A percentile compares a stretch with the other conserved stretches of the same genome.
Evolutionary conservation across 2,329 filamentous ascomycete genomes (phyloP).

Genomic region (Pseudogymnoascus sp.): DNA sequence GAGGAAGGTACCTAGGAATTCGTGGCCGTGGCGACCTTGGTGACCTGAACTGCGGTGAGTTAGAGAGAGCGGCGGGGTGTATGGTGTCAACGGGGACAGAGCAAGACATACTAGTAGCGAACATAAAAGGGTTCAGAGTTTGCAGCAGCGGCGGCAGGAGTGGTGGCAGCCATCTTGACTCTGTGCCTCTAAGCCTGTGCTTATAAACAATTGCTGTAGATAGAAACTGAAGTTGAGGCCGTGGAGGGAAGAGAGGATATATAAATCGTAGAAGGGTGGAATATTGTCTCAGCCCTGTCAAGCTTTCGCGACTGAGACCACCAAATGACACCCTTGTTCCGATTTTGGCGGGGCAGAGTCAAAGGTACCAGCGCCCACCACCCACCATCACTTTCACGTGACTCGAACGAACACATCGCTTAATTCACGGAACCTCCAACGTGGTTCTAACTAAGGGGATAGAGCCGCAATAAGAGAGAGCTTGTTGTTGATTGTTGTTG

Average conservation of each 20-base stretch:
- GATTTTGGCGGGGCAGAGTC: slow-evolving; percentile 5
- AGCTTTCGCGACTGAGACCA: slow-evolving; percentile 7
- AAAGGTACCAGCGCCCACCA: not conserved
- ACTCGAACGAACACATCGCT: not conserved
- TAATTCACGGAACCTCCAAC: slow-evolving; percentile 7
- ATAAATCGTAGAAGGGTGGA: not conserved
- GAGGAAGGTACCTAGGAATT: slow-evolving; percentile 70
- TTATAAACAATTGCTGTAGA: not conserved
- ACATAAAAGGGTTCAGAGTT: slow-evolving; percentile 74
- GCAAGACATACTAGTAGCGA: slow-evolving; percentile 77
- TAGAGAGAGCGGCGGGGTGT: slow-evolving; percentile 12
- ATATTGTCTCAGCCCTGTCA: slow-evolving; percentile 9
- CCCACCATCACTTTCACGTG: not conserved
- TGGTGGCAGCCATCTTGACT: slow-evolving; percentile 36
- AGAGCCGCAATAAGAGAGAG: slow-evolving; percentile 2
- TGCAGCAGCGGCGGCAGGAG: slow-evolving; percentile 52
- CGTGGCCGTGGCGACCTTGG: slow-evolving; percentile 93
- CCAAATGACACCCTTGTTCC: not conserved
- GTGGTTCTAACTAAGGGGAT: slow-evolving; percentile 10
- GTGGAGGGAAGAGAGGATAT: not conserved
- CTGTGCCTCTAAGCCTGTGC: not conserved
- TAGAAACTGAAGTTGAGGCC: not conserved
- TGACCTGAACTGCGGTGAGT: slow-evolving; percentile 72
- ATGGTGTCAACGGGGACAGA: not conserved
- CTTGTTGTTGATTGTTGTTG: slow-evolving; percentile 4